These are phyloP conservation scores for Ottelia alismoides DNA, from an alignment of 106 monocot genomes.

Conservation along the genomic window DNA sequence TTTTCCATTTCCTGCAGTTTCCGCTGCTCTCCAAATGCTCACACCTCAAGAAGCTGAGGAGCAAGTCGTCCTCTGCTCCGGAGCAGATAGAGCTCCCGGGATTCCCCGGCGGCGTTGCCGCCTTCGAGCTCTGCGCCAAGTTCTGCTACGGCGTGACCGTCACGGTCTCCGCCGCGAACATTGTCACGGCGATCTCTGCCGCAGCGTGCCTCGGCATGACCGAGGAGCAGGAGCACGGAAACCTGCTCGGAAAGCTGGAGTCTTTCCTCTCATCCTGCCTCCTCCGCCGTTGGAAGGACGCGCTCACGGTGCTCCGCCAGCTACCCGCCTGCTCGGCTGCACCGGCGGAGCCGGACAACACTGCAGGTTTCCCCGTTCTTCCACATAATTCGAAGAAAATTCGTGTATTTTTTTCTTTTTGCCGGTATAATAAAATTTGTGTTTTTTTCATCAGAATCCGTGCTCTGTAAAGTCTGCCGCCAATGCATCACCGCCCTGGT, in stretches of 20 bases:
- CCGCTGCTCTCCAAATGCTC: conserved; percentile 76
- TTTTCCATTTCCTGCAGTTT: conserved; percentile 31
- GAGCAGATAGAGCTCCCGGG: conserved; percentile 37
- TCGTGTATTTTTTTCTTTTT: too few relatives aligned
- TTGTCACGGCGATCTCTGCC: conserved; percentile 51
- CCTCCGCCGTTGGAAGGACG: conserved; percentile 77
- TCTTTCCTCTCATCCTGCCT: conserved; percentile 69
- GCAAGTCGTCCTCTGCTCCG: conserved; percentile 24
- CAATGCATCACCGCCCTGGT: background rate
- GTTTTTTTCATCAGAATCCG: background rate
- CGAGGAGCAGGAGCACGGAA: conserved; percentile 47
- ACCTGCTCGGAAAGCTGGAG: conserved; percentile 64
- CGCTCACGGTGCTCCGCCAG: conserved; percentile 40
- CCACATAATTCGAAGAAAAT: too few relatives aligned
- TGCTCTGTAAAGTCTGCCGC: background rate
- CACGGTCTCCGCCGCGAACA: conserved; percentile 61
- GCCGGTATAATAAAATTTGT: too few relatives aligned
- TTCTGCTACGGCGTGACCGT: conserved; percentile 81
- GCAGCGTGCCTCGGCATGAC: conserved; percentile 64
- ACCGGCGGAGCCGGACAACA: too few relatives aligned
- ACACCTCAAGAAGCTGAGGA: conserved; percentile 33
- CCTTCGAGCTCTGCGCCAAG: conserved; percentile 82
- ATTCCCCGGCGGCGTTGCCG: conserved; percentile 63
- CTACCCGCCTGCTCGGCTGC: conserved; percentile 26
- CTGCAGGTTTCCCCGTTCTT: too few relatives aligned